phyloP scores from a whole-genome alignment of 1,139 yeast species.

The Wickerhamomyces sp. region DNA sequence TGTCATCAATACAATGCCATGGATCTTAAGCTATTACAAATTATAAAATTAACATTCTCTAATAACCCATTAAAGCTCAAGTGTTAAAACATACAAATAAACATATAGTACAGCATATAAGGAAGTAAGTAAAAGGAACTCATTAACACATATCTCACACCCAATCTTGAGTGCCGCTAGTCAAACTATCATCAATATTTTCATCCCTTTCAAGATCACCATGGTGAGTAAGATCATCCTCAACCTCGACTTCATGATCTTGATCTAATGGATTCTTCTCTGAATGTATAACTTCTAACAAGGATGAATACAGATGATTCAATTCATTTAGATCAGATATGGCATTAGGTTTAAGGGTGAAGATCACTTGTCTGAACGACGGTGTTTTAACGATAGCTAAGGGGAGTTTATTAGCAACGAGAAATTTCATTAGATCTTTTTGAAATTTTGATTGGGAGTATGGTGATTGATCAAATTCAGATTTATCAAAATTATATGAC shows the following conservation, averaged over 20 bases:
- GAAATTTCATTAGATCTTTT: slow-evolving; percentile 45
- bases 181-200: slow-evolving; percentile 6
- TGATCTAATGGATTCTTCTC: slow-evolving; percentile 5
- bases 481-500: slow-evolving; percentile 9
- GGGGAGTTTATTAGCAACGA: slow-evolving; percentile 49
- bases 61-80: too few species aligned
- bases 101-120: too few species aligned
- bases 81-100: too few species aligned
- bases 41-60: too few species aligned
- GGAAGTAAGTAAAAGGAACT: too few species aligned
- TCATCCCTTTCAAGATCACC: slow-evolving; percentile 3
- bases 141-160: background rate
- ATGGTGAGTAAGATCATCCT: slow-evolving; percentile 1
- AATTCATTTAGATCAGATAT: slow-evolving; percentile 44
- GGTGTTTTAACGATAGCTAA: slow-evolving; percentile 43
- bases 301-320: slow-evolving; percentile 40
- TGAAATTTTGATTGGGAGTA: slow-evolving; percentile 47
- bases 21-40: too few species aligned
- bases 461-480: slow-evolving; percentile 38
- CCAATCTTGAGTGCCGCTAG: slow-evolving; percentile 4
- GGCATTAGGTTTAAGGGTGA: slow-evolving; percentile 46
- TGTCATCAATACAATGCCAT: too few species aligned
- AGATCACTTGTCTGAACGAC: slow-evolving; percentile 49
- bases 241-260: slow-evolving; percentile 3
- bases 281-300: slow-evolving; percentile 41